phyloP scores from a whole-genome alignment of 768 basidiomycete genomes.

The Russula emetica region DNA sequence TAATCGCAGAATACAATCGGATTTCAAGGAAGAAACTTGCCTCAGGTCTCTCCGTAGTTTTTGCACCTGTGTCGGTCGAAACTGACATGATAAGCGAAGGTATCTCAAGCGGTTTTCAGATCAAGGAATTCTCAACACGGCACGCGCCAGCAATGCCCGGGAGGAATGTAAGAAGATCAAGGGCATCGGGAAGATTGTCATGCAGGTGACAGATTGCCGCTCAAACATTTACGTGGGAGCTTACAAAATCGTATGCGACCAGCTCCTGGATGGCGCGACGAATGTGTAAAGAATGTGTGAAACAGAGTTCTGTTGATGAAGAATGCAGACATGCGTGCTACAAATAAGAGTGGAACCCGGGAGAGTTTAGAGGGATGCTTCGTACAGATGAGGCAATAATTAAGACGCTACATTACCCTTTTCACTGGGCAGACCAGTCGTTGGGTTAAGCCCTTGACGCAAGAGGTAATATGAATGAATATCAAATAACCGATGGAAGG shows the following conservation, averaged over 20 bases:
- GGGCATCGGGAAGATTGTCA: conserved; percentile 26
- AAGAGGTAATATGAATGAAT: conserved; percentile 19
- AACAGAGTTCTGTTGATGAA: conserved; percentile 6
- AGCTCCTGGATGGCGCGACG: conserved; percentile 16
- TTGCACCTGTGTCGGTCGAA: background rate
- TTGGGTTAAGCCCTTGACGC: conserved; percentile 2
- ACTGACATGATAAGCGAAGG: conserved; percentile 12
- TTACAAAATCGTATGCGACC: background rate
- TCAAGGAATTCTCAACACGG: conserved; percentile 25
- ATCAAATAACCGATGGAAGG: conserved; percentile 15
- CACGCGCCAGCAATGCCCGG: conserved; percentile 19
- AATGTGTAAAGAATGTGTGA: conserved; percentile 11
- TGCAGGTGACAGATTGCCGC: conserved; percentile 18
- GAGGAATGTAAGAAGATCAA: conserved; percentile 28
- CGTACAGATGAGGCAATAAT: conserved; percentile 25
- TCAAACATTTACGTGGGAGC: background rate
- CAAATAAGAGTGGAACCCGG: conserved; percentile 17
- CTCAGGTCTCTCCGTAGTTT: conserved; percentile 41
- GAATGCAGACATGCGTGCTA: conserved; percentile 20
- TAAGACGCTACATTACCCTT: conserved; percentile 21
- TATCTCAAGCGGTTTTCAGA: conserved; percentile 24
- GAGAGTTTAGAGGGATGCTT: conserved; percentile 14
- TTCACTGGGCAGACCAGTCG: conserved; percentile 9
- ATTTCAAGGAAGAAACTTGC: conserved; percentile 77
- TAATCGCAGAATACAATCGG: conserved; percentile 71